Percentiles rank a stretch among this genome's conserved stretches.
Conservation (phyloP, 2,329 filamentous ascomycete genomes). For the Plenodomus lindquistii region DNA sequence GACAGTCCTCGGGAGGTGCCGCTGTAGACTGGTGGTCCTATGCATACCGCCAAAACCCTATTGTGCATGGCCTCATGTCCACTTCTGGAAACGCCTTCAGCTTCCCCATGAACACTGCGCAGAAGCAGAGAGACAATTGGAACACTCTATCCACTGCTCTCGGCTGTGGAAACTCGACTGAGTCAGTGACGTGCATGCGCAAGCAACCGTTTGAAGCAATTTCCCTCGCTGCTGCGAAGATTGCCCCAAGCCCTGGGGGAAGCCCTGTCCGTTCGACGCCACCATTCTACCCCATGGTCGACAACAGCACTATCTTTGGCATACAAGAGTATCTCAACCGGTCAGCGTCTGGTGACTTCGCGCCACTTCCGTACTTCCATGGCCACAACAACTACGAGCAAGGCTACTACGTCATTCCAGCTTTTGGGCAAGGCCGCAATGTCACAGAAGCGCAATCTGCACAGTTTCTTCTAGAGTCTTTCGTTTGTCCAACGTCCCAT, state of each 20-base stretch:
- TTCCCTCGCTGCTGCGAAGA: constrained; percentile 10
- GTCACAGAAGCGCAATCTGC: constrained; percentile 15
- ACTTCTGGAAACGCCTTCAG: constrained; percentile 30
- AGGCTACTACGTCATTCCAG: constrained; percentile 24
- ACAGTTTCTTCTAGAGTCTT: constrained; percentile 18
- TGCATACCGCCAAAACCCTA: constrained; percentile 52
- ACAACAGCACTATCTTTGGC: constrained; percentile 23
- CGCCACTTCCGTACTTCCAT: constrained; percentile 19
- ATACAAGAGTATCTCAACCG: constrained; percentile 19
- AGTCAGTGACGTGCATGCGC: constrained; percentile 25
- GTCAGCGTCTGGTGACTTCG: constrained; percentile 12
- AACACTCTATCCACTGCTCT: constrained; percentile 13
- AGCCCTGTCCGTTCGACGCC: constrained; percentile 19
- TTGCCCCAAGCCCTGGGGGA: constrained; percentile 20
- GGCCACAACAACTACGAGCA: constrained; percentile 25
- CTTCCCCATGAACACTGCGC: constrained; percentile 19
- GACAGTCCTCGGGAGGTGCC: constrained; percentile 52
- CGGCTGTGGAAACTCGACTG: constrained; percentile 12
- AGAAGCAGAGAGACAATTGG: constrained; percentile 21
- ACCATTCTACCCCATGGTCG: constrained; percentile 20
- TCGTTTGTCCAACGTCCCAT: constrained; percentile 18
- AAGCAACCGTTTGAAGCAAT: constrained; percentile 10
- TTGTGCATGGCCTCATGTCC: constrained; percentile 51
- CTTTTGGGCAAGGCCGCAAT: constrained; percentile 21
- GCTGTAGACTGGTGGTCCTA: constrained; percentile 54